Percentiles rank a stretch among this genome's conserved stretches.
Evolutionary conservation across 345 rosid genomes (phyloP).

Genomic region (Alliaria petiolata): DNA sequence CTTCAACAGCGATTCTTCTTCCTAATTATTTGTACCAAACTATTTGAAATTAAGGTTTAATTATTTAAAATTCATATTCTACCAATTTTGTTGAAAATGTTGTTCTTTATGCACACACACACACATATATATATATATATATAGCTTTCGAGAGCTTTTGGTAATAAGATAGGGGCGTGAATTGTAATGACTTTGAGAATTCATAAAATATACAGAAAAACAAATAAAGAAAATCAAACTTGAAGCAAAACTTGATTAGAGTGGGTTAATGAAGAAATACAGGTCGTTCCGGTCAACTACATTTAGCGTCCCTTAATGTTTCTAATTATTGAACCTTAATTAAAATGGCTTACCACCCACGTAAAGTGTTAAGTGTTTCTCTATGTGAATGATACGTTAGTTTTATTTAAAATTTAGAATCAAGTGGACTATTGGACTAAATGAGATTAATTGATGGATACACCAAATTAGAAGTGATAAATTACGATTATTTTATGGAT

Average conservation of each 20-base stretch:
- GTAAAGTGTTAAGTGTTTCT: background rate
- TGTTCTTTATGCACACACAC: background rate
- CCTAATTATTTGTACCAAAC: conserved; percentile 25
- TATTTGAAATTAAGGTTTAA: conserved; percentile 19
- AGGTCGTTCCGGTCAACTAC: conserved; percentile 30
- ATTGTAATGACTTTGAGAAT: conserved; percentile 2
- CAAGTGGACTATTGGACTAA: background rate
- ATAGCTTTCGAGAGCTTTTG: conserved; percentile 9
- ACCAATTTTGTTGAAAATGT: conserved; percentile 14
- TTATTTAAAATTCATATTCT: background rate
- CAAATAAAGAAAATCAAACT: background rate
- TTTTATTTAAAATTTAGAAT: background rate
- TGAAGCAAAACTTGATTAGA: conserved; percentile 5
- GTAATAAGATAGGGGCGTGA: background rate
- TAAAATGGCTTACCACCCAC: conserved; percentile 11
- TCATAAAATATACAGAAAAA: background rate
- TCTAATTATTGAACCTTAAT: background rate
- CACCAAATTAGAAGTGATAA: background rate
- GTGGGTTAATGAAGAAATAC: conserved; percentile 9
- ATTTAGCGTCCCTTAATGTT: conserved; percentile 18
- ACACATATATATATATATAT: no score
- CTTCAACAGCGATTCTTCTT: conserved; percentile 19
- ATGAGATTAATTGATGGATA: background rate
- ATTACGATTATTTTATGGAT: background rate
- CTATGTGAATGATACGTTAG: background rate